Evolutionary conservation across 345 rosid genomes (phyloP), one percentile per base, ranked within the genome.

Genomic region (Raphanus sativus): DNA sequence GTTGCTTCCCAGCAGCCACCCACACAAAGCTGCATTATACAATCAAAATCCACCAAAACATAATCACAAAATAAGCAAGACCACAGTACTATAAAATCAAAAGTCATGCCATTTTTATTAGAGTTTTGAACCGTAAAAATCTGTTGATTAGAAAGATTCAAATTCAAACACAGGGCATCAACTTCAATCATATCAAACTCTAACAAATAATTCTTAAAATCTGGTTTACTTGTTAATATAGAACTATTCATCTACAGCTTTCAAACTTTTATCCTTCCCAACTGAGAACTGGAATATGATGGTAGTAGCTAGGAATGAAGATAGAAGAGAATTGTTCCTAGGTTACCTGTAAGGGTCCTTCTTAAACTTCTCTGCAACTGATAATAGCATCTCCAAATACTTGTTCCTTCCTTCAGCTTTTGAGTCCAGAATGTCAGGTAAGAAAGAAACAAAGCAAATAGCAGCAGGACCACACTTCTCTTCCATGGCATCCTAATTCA

Each of bases 391-490:
- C 73, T 88, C 74, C 69, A 94, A 71, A 85, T 94, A 90, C 77
- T 81, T 87, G 80, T 92, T 94, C 82, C 98, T 90, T 81, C 98
- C 98, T 78, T 90, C 91, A 0, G 98, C 98, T 83, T 92, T 92
- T 74, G 97, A 86, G 84, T 94, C 98, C 86, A 94, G 81, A 83
- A 94, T 92, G 71, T 94, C 97, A 13, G 98, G 97, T 66, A 94
- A 84, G 91, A 94, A 94, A 62, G 97, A 86, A 70, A 90, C 90
- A 74, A 94, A 94, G 78, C 98, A 94, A 80, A 94, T 94, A 79
- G 97, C 97, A 17, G 98, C 97, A 5, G 97, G 81, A 32, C 93
- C 87, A 68, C 98, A 94, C 77, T 94, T 92, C 79, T 94, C 91
- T 73, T 89, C 92, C 93, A 94, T 86, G 69, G 82, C 89, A 66